Evolutionary conservation across 2,329 filamentous ascomycete genomes (phyloP), one percentile per base, ranked within the genome.

Genomic region (Alternaria arborescens): DNA sequence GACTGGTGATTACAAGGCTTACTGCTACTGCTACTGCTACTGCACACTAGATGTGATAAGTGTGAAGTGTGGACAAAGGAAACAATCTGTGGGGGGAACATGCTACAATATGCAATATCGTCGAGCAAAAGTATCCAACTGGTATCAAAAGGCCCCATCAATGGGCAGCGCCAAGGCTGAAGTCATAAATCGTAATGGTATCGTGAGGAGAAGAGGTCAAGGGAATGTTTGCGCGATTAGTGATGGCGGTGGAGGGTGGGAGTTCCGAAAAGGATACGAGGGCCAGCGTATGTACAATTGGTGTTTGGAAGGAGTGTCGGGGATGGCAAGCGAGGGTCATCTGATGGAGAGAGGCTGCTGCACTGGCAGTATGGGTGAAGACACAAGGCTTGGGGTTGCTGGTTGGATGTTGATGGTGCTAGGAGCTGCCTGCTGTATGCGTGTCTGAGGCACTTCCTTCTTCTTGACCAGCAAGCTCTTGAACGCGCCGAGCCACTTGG

Each of bases 401-500:
- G 40, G 61, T 32, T 69, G 67, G 12, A 52, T 58, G 58, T 58
- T 64, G 10, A 54, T 64, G 41, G 65, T 44, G 38, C 44, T 66
- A 20, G 64, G 28, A 7, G 42, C 58, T 34, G 62, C 24, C 42
- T 70, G 62, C 2, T 61, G 63, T 51, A 60, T 60, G 34, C 68
- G 71, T 43, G 73, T 71, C 36, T 71, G 64, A 40, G 71, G 68
- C 16, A 66, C 71, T 36, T 91, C 89, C 67, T 86, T 87, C 55
- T 91, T 83, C 81, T 89, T 93, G 40, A 88, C 86, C 41, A 95
- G 80, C 58, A 94, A 80, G 75, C 93, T 97, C 82, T 98, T 98
- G 81, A 97, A 89, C 0, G 93, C 92, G 3, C 94, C 95, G 1
- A 99, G 84, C 81, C 93, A 97, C 66, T 90, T 90, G 40, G 94